Evolutionary conservation across 345 rosid species (phyloP).

Genomic region (Linum usitatissimum): DNA sequence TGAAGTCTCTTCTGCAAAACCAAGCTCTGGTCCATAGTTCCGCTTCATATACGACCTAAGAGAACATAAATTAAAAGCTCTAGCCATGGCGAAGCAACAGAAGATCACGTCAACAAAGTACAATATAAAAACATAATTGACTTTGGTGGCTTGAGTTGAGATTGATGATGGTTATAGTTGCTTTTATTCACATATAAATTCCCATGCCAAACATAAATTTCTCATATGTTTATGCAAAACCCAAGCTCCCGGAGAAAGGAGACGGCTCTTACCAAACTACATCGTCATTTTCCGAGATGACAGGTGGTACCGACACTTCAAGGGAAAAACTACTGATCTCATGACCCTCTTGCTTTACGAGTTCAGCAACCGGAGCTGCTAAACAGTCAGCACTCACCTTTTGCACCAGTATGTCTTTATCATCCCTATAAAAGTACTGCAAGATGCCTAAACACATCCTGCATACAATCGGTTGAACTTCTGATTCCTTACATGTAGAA

Average conservation of each 20-base stretch:
- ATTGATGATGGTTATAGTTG: neutral
- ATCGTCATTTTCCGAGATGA: slow-evolving; percentile 42
- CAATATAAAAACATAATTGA: neutral
- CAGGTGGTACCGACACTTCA: slow-evolving; percentile 57
- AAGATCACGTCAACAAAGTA: neutral
- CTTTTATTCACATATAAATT: neutral
- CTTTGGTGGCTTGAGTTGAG: no score
- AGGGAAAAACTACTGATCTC: slow-evolving; percentile 57
- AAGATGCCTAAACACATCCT: slow-evolving; percentile 63
- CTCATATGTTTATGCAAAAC: neutral
- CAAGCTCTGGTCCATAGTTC: slow-evolving; percentile 47
- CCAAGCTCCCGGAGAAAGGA: neutral
- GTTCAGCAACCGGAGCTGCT: slow-evolving; percentile 35
- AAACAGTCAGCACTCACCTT: slow-evolving; percentile 31
- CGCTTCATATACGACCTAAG: slow-evolving; percentile 46
- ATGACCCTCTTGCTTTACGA: slow-evolving; percentile 52
- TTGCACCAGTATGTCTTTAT: slow-evolving; percentile 25
- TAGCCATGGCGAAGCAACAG: neutral
- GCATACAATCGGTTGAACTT: slow-evolving; percentile 39
- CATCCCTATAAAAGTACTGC: slow-evolving; percentile 47
- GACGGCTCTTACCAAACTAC: slow-evolving; percentile 42
- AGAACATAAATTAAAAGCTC: slow-evolving; percentile 1
- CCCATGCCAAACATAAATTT: neutral
- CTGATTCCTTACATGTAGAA: slow-evolving; percentile 10
- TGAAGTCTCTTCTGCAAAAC: slow-evolving; percentile 35